Conservation (phyloP, 2,329 filamentous ascomycete genomes). For the Dactylellina leptospora region DNA sequence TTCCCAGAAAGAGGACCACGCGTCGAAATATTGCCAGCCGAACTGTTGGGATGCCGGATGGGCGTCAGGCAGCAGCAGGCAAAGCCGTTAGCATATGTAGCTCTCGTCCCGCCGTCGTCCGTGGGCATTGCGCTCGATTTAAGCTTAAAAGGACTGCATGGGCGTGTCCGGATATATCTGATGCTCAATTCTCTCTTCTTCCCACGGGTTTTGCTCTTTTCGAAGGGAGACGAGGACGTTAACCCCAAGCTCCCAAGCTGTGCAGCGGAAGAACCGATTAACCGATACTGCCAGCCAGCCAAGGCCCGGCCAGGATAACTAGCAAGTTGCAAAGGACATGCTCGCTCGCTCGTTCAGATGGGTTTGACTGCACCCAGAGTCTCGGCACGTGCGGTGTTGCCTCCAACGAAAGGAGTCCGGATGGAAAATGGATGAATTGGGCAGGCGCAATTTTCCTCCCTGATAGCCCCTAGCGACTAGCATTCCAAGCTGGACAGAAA, state of each 20-base stretch:
- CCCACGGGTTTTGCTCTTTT: neutral
- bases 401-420: slow-evolving; percentile 52
- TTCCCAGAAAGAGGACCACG: slow-evolving; percentile 38
- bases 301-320: slow-evolving; percentile 21
- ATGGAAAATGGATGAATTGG: slow-evolving; percentile 53
- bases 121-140: slow-evolving; percentile 45
- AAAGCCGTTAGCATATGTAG: slow-evolving; percentile 54
- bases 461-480: slow-evolving; percentile 31
- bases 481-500: slow-evolving; percentile 46
- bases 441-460: slow-evolving; percentile 50
- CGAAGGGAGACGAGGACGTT: no score
- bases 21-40: slow-evolving; percentile 49
- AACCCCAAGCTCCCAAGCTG: no score
- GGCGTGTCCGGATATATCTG: neutral
- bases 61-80: slow-evolving; percentile 53
- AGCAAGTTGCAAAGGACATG: neutral
- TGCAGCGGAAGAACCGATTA: slow-evolving; percentile 53
- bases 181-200: slow-evolving; percentile 20
- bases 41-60: slow-evolving; percentile 50
- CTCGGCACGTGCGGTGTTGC: slow-evolving; percentile 51
- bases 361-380: slow-evolving; percentile 42
- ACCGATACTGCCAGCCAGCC: slow-evolving; percentile 46
- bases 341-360: slow-evolving; percentile 46
- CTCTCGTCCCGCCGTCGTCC: slow-evolving; percentile 52
- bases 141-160: slow-evolving; percentile 53